Conservation (phyloP, 1,284 basidiomycete genomes). For the Microbotryum saponariae region DNA sequence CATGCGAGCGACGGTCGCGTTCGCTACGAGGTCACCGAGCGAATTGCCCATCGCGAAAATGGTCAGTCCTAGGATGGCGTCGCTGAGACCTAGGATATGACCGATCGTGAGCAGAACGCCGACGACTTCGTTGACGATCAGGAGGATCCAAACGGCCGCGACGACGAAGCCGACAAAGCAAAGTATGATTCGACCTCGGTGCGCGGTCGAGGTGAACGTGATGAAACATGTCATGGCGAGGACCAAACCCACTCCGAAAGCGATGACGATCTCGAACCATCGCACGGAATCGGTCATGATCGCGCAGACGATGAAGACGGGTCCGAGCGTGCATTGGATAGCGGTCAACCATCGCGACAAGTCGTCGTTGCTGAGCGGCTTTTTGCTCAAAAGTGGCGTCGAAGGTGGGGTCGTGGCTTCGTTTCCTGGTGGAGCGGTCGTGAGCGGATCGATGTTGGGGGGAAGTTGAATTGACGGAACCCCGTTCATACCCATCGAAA, state of each 20-base stretch:
- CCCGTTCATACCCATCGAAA: no score
- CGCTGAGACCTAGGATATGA: constrained; percentile 86
- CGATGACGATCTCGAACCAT: constrained; percentile 54
- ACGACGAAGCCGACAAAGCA: constrained; percentile 84
- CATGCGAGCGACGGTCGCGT: constrained; percentile 70
- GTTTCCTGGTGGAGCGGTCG: no score
- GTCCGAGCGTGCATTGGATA: constrained; percentile 68
- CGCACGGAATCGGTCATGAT: constrained; percentile 43
- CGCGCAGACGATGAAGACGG: constrained; percentile 46
- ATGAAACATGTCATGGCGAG: constrained; percentile 54
- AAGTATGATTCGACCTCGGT: constrained; percentile 57
- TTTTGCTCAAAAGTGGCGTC: no score
- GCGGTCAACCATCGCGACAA: constrained; percentile 78
- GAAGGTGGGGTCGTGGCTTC: no score
- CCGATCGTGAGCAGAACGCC: constrained; percentile 82
- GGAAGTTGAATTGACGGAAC: no score
- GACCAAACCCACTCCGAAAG: constrained; percentile 52
- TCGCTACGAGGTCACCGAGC: constrained; percentile 91
- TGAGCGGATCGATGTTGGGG: no score
- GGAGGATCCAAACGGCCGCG: constrained; percentile 89
- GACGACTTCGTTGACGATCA: constrained; percentile 88
- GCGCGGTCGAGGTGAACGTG: constrained; percentile 56
- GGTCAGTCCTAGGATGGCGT: constrained; percentile 92
- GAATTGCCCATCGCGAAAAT: constrained; percentile 96
- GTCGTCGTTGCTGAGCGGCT: constrained; percentile 23